Evolutionary conservation across 106 monocot genomes (phyloP).

Genomic region (Phalaenopsis aphrodite): DNA sequence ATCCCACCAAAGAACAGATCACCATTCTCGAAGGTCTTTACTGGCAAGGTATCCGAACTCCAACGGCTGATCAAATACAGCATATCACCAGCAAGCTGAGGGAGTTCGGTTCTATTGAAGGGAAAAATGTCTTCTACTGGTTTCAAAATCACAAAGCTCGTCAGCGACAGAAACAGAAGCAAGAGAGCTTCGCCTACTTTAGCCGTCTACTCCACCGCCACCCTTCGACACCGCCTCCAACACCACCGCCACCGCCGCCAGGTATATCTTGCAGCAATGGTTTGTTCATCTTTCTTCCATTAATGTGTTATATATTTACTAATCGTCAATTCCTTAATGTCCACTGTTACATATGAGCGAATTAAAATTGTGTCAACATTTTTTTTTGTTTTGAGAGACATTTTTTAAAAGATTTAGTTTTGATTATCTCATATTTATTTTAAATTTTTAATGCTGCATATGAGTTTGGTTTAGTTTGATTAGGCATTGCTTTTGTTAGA

Average conservation of each 20-base stretch:
- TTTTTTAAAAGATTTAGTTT: too few species aligned
- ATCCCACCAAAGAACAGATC: slow-evolving; percentile 88
- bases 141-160: slow-evolving; percentile 97
- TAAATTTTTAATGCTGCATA: too few species aligned
- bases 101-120: slow-evolving; percentile 71
- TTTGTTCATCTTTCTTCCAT: background rate
- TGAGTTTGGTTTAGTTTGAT: too few species aligned
- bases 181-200: slow-evolving; percentile 61
- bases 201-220: slow-evolving; percentile 29
- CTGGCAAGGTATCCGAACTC: slow-evolving; percentile 67
- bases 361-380: too few species aligned
- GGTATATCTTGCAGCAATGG: slow-evolving; percentile 3
- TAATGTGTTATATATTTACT: too few species aligned
- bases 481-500: too few species aligned
- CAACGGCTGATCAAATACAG: slow-evolving; percentile 86
- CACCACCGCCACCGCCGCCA: background rate
- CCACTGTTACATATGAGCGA: too few species aligned
- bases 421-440: too few species aligned
- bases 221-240: background rate
- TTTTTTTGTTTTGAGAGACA: too few species aligned
- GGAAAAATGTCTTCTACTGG: slow-evolving; percentile 99
- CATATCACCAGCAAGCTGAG: slow-evolving; percentile 55
- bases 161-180: slow-evolving; percentile 77
- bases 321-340: too few species aligned
- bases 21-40: slow-evolving; percentile 60